Base-by-base conservation (phyloP, 2,329 filamentous ascomycete genomes). In the Penicillium sp. region DNA sequence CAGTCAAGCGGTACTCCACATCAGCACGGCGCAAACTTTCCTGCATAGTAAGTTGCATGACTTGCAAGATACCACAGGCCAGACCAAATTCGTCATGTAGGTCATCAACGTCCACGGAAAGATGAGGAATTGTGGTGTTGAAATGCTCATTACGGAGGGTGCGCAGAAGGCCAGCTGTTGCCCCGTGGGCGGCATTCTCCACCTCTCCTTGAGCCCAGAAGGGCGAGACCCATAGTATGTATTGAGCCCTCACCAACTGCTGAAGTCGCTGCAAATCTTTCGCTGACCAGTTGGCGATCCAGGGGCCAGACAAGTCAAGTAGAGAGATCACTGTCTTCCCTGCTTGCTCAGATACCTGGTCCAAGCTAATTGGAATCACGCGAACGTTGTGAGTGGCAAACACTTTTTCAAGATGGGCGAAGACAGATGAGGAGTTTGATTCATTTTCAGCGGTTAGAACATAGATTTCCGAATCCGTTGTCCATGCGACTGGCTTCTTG, bases 61-160 rank as follows among this genome's bases (percentile, higher is more conserved):
- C 62, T 26, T 66, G 60, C 0, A 66, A 37, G 6, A 66, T 63
- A 2, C 60, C 58, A 37, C 55, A 56, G 1, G 64, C 62, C 1
- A 66, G 19, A 3, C 55, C 45, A 1, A 62, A 52, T 14, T 56
- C 30, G 11, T 65, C 62, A 16, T 61, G 40, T 35, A 63, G 13
- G 33, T 65, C 64, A 4, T 60, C 48, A 10, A 28, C 48, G n/a
- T 63, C 60, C 1, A 71, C 61, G 14, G 66, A 60, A 1, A 71
- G 26, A 6, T 71, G 67, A 1, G 68, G 62, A 22, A 72, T 63
- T 1, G 55, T 62, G 2, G 67, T 58, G 33, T 28, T 53, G 33
- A 38, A 33, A 33, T 68, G 55, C 48, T 73, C 70, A 45, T 70
- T 68, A 52, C 70, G 67, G 3, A 72, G 57, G 8, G 68, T 68